Evolutionary conservation across 179 eudicot genomes (phyloP), one percentile per base, ranked within the genome.

Genomic region (Corrigiola litoralis): DNA sequence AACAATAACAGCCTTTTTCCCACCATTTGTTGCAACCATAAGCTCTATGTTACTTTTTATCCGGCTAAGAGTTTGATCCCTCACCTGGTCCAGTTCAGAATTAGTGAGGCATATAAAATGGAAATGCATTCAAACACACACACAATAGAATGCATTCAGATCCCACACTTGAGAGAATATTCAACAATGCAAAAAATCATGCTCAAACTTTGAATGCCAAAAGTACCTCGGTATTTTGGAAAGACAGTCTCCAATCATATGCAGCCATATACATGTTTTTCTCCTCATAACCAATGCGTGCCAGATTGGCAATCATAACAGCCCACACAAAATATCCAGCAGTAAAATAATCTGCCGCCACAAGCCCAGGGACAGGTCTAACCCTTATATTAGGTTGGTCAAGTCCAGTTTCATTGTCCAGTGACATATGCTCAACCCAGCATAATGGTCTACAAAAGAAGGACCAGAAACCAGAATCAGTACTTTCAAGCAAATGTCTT

Each of bases 311-410:
- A 28, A 94, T 91, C 65, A 94, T 77, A 63, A 94, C 94, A 48
- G 99, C 99, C 99, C 99, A 94, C 17, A 94, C 99, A 70, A 90
- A 94, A 67, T 94, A 94, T 55, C 99, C 99, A 27, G 95, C 85
- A 28, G 99, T 94, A 72, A 94, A 94, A 75, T 94, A 94, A 79
- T 94, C 97, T 36, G 99, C 99, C 23, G 99, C 99, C 37, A 94
- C 99, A 68, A 94, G 99, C 48, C 99, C 99, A 61, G 87, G 79
- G 34, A 88, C 97, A 21, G 97, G 81, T 71, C 99, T 81, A 65
- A 94, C 79, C 80, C 95, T 83, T 75, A 90, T 77, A 67, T 83
- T 84, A 53, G 91, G 75, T 60, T 95, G 97, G 78, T 94, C 99
- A 67, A 94, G 66, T 62, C 97, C 99, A 68, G 99, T 84, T 75